Evolutionary conservation across 2,329 filamentous ascomycete genomes (phyloP), one percentile per base, ranked within the genome.

Genomic region (Mariannaea elegans): DNA sequence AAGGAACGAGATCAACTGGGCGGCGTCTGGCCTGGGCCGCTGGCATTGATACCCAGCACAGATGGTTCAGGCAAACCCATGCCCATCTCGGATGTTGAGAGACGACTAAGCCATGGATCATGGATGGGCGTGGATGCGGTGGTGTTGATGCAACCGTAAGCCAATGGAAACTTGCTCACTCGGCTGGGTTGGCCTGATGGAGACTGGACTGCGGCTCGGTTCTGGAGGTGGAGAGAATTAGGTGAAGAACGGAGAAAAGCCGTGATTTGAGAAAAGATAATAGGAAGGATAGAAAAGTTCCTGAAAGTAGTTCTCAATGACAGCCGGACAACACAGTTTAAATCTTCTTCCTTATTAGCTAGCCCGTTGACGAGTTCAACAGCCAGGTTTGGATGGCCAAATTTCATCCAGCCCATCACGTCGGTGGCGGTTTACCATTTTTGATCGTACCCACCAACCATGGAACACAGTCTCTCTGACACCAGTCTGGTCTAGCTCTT

Each of bases 111-210:
- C 16, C 52, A 61, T 56, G 58, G 51, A 39, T 62, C 39, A 55
- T 59, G 58, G 52, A 38, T 56, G 39, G 31, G 24, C 24, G 24
- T 38, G 32, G 23, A 47, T 57, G 46, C 52, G 59, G 65, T 64
- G 63, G 64, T 65, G 65, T 65, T 69, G 68, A 68, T 59, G 61
- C 49, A 14, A 58, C 63, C 57, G 56, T 58, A 49, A 58, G 62
- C 78, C 78, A 80, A 80, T 80, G 73, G 77, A 80, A 80, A 80
- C 78, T 80, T 80, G 78, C 78, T 80, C 78, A 77, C 62, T 59
- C 51, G 54, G 65, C 69, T 62, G 67, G 69, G 68, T 69, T 64
- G 63, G 61, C 59, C 62, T 61, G 63, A 69, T 66, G 60, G 65
- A 66, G 62, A 62, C 62, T 47, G 34, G 50, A 31, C 49, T 46